A percentile compares a stretch with the other conserved stretches of the same genome.
phyloP scores from a whole-genome alignment of 176 grass and related monocot genomes.

The Hordeum marinum region DNA sequence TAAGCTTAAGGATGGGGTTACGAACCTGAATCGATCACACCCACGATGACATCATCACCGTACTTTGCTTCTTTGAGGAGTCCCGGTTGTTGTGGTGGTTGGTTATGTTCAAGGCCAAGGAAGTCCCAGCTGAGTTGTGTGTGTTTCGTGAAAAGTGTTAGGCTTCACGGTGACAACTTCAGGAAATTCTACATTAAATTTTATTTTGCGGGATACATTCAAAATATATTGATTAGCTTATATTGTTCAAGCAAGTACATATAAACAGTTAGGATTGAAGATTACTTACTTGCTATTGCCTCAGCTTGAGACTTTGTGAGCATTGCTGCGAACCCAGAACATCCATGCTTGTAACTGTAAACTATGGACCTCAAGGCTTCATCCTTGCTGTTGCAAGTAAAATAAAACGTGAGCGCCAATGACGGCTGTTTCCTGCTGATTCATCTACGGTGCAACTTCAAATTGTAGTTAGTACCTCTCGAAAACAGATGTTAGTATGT shows the following conservation, averaged over 20 bases:
- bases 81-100: background rate
- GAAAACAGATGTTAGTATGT: background rate
- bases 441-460: too few species aligned
- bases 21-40: conserved; percentile 26
- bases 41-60: conserved; percentile 44
- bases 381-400: too few species aligned
- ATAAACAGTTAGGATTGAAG: background rate
- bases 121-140: conserved; percentile 47
- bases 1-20: background rate
- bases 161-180: conserved; percentile 31
- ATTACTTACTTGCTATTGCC: too few species aligned
- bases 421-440: too few species aligned
- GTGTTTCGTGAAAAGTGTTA: background rate
- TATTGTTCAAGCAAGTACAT: too few species aligned
- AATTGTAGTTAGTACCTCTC: background rate
- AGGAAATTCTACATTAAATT: conserved; percentile 32
- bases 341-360: too few species aligned
- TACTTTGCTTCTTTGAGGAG: conserved; percentile 21
- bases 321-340: too few species aligned
- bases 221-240: background rate
- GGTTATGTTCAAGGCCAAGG: background rate
- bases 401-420: too few species aligned
- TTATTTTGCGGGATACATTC: too few species aligned
- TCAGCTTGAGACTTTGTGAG: too few species aligned
- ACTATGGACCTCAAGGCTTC: too few species aligned